Evolutionary conservation across 805 yeast genomes (phyloP).

Genomic region (Kregervanrija fluxuum): DNA sequence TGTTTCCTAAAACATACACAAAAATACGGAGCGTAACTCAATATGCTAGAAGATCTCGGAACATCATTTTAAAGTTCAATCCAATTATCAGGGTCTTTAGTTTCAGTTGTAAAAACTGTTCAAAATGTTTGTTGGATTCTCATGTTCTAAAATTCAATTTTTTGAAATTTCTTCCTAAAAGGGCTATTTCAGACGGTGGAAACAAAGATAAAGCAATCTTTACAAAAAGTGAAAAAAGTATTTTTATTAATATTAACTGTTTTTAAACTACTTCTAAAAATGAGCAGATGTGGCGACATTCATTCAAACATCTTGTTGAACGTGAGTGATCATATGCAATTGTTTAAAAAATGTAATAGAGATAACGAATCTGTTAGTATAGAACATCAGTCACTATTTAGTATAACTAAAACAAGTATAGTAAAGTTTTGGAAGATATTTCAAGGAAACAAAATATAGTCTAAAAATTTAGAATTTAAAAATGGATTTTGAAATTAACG

Average conservation of each 20-base stretch:
- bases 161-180: conserved; percentile 1
- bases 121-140: conserved; percentile 4
- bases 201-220: neutral
- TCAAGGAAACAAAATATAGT: neutral
- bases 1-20: conserved; percentile 7
- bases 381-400: conserved; percentile 11
- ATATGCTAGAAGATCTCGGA: neutral
- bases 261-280: conserved; percentile 3
- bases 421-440: conserved; percentile 8
- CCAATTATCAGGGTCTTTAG: conserved; percentile 7
- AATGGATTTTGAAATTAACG: conserved; percentile 7
- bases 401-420: conserved; percentile 10
- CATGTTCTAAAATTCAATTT: conserved; percentile 8
- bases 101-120: conserved; percentile 4
- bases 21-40: neutral
- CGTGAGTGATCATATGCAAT: conserved; percentile 18
- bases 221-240: neutral
- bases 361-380: neutral
- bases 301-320: neutral
- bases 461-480: neutral
- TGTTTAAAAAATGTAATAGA: conserved; percentile 4
- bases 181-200: neutral
- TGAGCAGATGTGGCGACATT: neutral
- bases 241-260: conserved; percentile 1
- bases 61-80: conserved; percentile 2